A percentile compares a stretch with the other conserved stretches of the same genome.
Conservation (phyloP, 2,329 filamentous ascomycete species). For the Chaetomium globosum region DNA sequence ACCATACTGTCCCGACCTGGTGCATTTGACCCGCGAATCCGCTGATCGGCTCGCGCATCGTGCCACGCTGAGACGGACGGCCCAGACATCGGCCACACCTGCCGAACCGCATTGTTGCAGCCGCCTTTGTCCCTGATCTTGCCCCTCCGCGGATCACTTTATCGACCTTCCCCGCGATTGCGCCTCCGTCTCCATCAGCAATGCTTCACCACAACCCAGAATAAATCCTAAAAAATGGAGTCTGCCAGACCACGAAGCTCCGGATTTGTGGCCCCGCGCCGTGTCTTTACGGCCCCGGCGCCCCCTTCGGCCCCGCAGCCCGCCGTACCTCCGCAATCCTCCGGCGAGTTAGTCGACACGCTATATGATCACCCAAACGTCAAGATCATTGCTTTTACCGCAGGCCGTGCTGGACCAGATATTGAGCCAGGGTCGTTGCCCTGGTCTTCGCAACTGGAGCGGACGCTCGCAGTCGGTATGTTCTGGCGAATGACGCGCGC, state of each 20-base stretch:
- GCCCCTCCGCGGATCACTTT: slow-evolving; percentile 2
- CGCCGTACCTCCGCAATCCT: slow-evolving; percentile 34
- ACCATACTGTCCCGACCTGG: background rate
- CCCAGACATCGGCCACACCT: slow-evolving; percentile 10
- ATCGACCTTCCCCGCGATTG: background rate
- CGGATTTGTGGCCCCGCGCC: slow-evolving; percentile 36
- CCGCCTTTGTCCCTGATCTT: slow-evolving; percentile 8
- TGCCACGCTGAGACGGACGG: slow-evolving; percentile 24
- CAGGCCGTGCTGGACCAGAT: slow-evolving; percentile 42
- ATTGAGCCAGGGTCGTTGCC: slow-evolving; percentile 65
- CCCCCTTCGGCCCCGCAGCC: slow-evolving; percentile 36
- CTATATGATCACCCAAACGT: slow-evolving; percentile 74
- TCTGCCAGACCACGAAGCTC: slow-evolving; percentile 33
- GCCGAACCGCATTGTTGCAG: background rate
- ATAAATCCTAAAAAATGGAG: slow-evolving; percentile 35
- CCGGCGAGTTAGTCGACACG: slow-evolving; percentile 60
- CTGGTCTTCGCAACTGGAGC: slow-evolving; percentile 75
- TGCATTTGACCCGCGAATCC: background rate
- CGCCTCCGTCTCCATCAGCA: slow-evolving; percentile 3
- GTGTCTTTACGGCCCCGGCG: slow-evolving; percentile 46
- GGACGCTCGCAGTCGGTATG: slow-evolving; percentile 75
- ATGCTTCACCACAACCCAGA: slow-evolving; percentile 26
- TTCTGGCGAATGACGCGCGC: slow-evolving; percentile 35
- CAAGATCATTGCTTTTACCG: slow-evolving; percentile 64
- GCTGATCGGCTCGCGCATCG: slow-evolving; percentile 24